Base-by-base conservation (phyloP, 1,284 basidiomycete genomes). In the Apiotrichum montevideense region DNA sequence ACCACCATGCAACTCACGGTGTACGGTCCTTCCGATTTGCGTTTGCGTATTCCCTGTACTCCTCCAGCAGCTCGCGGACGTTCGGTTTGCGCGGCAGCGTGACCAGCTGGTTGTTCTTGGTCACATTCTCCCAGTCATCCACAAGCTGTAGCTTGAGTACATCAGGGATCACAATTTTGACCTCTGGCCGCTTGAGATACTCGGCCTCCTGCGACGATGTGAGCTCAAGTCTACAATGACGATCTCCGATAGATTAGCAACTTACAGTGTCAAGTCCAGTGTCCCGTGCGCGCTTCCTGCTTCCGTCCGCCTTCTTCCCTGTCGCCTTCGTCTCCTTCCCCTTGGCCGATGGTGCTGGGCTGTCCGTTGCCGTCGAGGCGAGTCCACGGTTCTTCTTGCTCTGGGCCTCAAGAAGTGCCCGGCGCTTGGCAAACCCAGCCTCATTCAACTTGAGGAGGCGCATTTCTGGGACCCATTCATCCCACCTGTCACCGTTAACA, bases 111-210 rank as follows among this genome's bases (percentile, higher is more conserved):
- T 85, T 86, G 70, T 94, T 90, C 79, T 97, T 98, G 53, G 95
- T 98, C 44, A 98, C 85, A 14, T 87, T 85, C 77, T 98, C 95
- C 95, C 95, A 98, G 68, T 98, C 96, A 68, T 98, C 94, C 1
- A 98, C 94, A 13, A 99, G 81, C 58, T 89, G 82, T 35, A 87
- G 81, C 75, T 98, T 98, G 62, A 98, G 82, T 13, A 83, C 75
- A 66, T 98, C 94, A 0, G 95, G 96, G 11, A 98, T 86, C 54
- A 81, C 83, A 48, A 98, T 81, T 75, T 90, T 92, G 81, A 98
- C 87, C 68, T 98, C 94, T 3, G 90, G 89, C 64, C 87, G 85
- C 75, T 85, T 87, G 66, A 79, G 63, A 54, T 76, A 80, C 46
- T 82, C 80, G 7, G 79, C 77, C 59, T 82, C 80, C 71, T 79